Base-by-base conservation (phyloP, 2,329 filamentous ascomycete species). In the Diaporthe eres region DNA sequence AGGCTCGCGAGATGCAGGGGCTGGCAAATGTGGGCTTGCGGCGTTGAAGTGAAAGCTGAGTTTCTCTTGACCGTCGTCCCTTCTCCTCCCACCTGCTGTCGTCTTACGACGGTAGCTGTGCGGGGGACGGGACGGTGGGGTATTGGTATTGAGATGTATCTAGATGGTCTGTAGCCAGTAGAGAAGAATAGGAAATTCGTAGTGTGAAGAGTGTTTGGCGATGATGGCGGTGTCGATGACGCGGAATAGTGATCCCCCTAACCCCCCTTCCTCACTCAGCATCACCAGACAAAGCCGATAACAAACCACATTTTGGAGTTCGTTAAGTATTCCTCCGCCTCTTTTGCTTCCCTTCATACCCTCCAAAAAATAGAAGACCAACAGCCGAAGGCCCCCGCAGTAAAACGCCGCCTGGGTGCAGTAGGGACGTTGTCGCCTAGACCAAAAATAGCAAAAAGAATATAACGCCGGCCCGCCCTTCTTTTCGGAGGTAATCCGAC, bases 71-170 rank as follows among this genome's bases (percentile, higher is more conserved):
- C 49, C 49, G n/a, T 53, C 49, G 53, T 57, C 53, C 28, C 53
- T 37, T n/a, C 8, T 60, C 28, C 10, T 34, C 57, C 19, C 9
- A 8, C 57, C 17, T 19, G 22, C 31, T 8, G 6, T 28, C 13
- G 28, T 19, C 19, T 19, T 13, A 19, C 10, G 19, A 37, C 19
- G 34, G 34, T 19, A 5, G n/a, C 22, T 0, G 57, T 9, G 19
- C 22, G 57, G 57, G 31, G 12, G 8, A 8, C 19, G 17, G 57
- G 57, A 39, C 28, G 22, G 4, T 57, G n/a, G 55, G 55, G 31
- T 61, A 39, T 31, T 67, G 61, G 31, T 68, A 68, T 68, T 68
- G 47, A 49, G 61, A 55, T 68, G 22, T 68, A 68, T 68, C 31
- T 68, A 68, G 28, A 19, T 39, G 34, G 63, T 22, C 47, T 55